phyloP scores from a whole-genome alignment of 129 eudicot species.

The Artemisia argyi region DNA sequence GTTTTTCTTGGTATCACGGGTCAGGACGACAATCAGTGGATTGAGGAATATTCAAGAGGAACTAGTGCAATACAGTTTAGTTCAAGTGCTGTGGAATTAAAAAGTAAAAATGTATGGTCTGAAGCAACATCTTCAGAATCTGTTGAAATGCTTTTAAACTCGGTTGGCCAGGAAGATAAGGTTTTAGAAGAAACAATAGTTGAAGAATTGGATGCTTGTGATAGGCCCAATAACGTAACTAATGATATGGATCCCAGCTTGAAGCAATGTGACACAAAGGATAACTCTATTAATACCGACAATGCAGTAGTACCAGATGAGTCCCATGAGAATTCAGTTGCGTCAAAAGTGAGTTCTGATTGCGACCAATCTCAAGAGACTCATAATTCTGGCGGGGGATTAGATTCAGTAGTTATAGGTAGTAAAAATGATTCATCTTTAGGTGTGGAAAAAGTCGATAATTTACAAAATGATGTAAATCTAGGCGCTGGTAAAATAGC shows the following conservation, averaged over 20 bases:
- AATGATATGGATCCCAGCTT: conserved; percentile 38
- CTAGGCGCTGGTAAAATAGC: conserved; percentile 25
- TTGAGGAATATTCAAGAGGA: conserved; percentile 83
- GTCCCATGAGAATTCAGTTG: conserved; percentile 14
- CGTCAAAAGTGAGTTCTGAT: conserved; percentile 18
- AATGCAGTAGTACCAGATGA: no score
- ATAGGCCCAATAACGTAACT: conserved; percentile 37
- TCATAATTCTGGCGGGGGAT: conserved; percentile 21
- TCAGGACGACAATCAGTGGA: conserved; percentile 95
- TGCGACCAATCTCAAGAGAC: conserved; percentile 28
- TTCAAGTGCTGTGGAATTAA: conserved; percentile 65
- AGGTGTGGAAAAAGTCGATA: conserved; percentile 29
- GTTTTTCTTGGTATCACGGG: conserved; percentile 89
- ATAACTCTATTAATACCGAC: no score
- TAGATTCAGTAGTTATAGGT: conserved; percentile 32
- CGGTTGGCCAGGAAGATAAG: conserved; percentile 93
- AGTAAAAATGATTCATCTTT: no score
- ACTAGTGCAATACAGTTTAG: conserved; percentile 69
- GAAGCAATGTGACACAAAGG: not conserved
- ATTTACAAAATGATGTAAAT: conserved; percentile 29
- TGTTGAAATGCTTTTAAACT: conserved; percentile 92
- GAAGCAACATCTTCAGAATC: conserved; percentile 99
- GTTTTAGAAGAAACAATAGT: conserved; percentile 46
- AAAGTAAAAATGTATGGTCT: conserved; percentile 92
- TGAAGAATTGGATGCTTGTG: conserved; percentile 41